phyloP scores from a whole-genome alignment of 2,329 filamentous ascomycete genomes.

The Botrytis fragariae region DNA sequence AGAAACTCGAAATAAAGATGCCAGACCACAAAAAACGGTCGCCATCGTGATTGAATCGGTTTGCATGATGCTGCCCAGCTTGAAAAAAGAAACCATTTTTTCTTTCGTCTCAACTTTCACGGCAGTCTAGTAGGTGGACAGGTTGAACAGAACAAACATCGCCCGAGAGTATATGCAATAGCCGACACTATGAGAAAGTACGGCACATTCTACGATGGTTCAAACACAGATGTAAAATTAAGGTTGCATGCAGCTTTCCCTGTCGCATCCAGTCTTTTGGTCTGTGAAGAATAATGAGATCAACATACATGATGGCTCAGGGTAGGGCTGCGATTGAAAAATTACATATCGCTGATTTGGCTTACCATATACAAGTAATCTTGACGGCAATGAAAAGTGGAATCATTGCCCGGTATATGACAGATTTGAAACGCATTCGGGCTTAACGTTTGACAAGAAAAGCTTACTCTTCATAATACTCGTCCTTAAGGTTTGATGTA shows the following conservation, averaged over 20 bases:
- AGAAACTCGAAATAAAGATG: not conserved
- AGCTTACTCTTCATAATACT: slow-evolving; percentile 6
- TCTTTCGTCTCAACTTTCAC: not conserved
- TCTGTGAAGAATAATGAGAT: not conserved
- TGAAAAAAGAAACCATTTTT: not conserved
- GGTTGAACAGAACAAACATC: not conserved
- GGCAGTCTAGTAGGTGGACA: not conserved
- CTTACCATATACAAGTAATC: not conserved
- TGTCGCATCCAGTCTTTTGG: not conserved
- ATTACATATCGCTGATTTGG: not conserved
- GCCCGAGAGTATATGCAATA: not conserved
- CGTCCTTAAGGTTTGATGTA: slow-evolving; percentile 19
- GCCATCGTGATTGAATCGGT: not conserved
- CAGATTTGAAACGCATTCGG: slow-evolving; percentile 28
- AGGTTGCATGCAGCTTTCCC: not conserved
- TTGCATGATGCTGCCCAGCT: slow-evolving; percentile 5
- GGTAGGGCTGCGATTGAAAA: not conserved
- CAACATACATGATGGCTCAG: slow-evolving; percentile 7
- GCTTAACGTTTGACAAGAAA: slow-evolving; percentile 30
- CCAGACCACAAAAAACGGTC: not conserved
- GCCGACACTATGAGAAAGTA: not conserved
- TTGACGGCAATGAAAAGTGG: not conserved
- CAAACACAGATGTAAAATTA: not conserved
- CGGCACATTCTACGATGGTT: not conserved
- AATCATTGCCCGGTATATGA: slow-evolving; percentile 10